phyloP scores from a whole-genome alignment of 768 basidiomycete species.

The Mycena galopus region DNA sequence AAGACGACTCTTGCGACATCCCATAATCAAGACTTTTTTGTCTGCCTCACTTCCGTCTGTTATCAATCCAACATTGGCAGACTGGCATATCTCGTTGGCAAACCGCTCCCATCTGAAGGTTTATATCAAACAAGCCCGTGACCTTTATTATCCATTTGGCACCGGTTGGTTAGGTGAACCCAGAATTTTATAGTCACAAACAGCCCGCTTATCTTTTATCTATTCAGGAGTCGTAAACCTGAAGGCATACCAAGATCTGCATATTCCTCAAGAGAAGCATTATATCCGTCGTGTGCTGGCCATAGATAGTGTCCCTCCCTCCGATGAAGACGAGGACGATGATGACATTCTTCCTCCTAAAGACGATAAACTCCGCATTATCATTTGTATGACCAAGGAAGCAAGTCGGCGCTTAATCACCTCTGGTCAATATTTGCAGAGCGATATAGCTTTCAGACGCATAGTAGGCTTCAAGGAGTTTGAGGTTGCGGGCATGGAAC shows the following conservation, averaged over 20 bases:
- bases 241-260: conserved; percentile 23
- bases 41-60: background rate
- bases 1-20: background rate
- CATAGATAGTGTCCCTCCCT: background rate
- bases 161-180: conserved; percentile 4
- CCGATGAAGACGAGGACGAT: conserved; percentile 26
- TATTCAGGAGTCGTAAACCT: conserved; percentile 29
- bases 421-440: conserved; percentile 39
- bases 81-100: background rate
- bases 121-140: background rate
- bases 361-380: conserved; percentile 28
- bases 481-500: too few relatives aligned
- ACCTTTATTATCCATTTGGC: background rate
- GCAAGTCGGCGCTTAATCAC: conserved; percentile 34
- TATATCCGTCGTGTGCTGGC: conserved; percentile 39
- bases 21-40: background rate
- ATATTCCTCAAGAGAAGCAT: conserved; percentile 23
- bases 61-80: background rate
- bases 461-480: conserved; percentile 36
- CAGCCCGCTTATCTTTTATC: too few relatives aligned
- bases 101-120: background rate
- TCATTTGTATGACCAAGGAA: too few relatives aligned
- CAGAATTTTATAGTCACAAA: too few relatives aligned
- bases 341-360: conserved; percentile 12
- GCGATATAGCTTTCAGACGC: conserved; percentile 43